Conservation (phyloP, 2,329 filamentous ascomycete species). For the Xylariomycetidae sp. region DNA sequence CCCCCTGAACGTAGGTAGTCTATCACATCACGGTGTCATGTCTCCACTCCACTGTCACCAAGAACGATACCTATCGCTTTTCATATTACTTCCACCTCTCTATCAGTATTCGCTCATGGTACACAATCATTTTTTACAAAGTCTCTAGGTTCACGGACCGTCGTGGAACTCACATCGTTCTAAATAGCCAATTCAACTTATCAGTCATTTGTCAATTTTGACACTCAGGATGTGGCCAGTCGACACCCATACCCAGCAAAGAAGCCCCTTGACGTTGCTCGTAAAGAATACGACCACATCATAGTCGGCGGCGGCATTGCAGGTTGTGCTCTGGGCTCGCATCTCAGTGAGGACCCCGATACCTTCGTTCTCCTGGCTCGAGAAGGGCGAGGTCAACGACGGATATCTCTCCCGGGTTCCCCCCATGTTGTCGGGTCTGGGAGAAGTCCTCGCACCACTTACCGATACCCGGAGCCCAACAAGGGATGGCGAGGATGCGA, state of each 20-base stretch:
- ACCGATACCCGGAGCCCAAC: conserved; percentile 2
- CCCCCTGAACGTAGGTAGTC: no score
- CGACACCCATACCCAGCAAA: conserved; percentile 4
- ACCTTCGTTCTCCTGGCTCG: conserved; percentile 6
- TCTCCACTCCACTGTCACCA: no score
- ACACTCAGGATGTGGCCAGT: conserved; percentile 11
- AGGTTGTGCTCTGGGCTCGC: conserved; percentile 6
- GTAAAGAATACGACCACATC: conserved; percentile 10
- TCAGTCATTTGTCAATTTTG: no score
- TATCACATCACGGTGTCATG: no score
- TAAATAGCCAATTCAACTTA: no score
- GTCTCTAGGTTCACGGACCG: no score
- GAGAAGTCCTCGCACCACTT: conserved; percentile 2
- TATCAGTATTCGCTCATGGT: no score
- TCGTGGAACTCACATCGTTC: no score
- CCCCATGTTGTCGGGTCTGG: conserved; percentile 6
- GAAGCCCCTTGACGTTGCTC: conserved; percentile 1
- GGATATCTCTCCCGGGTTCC: conserved; percentile 9
- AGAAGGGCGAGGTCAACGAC: conserved; percentile 6
- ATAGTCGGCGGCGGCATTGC: conserved; percentile 10
- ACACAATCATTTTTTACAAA: no score
- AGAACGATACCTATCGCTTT: no score
- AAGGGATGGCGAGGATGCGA: conserved; percentile 8
- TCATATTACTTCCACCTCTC: no score
- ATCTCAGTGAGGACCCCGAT: conserved; percentile 7